Evolutionary conservation across 768 basidiomycete genomes (phyloP), one percentile per base, ranked within the genome.

Genomic region (Suillus sp.): DNA sequence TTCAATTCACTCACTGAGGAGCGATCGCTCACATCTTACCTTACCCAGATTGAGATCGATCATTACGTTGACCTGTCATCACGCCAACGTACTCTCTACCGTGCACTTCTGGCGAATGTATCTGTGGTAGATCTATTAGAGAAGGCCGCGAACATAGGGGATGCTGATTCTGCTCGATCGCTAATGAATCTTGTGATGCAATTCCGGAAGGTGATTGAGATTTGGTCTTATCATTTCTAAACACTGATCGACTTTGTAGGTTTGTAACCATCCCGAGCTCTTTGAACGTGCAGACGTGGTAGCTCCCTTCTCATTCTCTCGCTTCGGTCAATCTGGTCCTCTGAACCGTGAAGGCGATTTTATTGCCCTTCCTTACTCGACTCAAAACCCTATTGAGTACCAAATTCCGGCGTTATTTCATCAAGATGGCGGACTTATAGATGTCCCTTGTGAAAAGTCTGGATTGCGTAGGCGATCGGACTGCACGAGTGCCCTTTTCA

Each of bases 181-280:
- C 80, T 99, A 64, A 99, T 99, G 96, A 99, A 99, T 76, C 84
- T 99, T 64, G 97, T 99, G 65, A 99, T 99, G 97, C 97, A 99
- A 75, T 99, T 99, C 83, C 89, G 97, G 68, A 99, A 99, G 83
- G 94, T 92, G 61, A 32, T 77, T 62, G 27, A 43, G 37, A 2
- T 37, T 16, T 56, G 48, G 47, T 37, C 54, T 62, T 32, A n/a
- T 35, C 35, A 30, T 64, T 53, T 59, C 42, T 40, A 55, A 56
- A 27, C 25, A 25, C 53, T 59, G 38, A 64, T 10, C 9, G 4
- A 56, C 56, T 40, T 34, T 57, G 37, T 57, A 93, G 92, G 94
- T 96, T 66, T 99, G 96, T 83, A 99, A 98, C 70, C 97, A 99
- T 69, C 97, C 97, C 0, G 96, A 99, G 73, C 83, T 99, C 34